Conservation (phyloP, 805 yeast species). For the Wickerhamomyces ciferrii region DNA sequence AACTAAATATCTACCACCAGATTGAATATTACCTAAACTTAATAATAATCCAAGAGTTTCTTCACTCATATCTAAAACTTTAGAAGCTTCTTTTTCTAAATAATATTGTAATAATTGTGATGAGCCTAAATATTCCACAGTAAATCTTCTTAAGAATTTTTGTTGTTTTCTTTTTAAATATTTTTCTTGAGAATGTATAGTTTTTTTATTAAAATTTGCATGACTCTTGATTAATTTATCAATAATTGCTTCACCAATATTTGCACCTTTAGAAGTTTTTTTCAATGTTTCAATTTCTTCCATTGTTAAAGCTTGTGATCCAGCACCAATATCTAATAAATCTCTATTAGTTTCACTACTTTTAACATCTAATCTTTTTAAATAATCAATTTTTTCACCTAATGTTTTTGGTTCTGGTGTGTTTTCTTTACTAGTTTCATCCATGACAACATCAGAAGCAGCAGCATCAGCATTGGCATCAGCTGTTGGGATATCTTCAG, state of each 20-base stretch:
- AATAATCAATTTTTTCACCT: slow-evolving; percentile 19
- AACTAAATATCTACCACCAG: slow-evolving; percentile 85
- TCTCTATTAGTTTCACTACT: slow-evolving; percentile 62
- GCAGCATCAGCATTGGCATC: slow-evolving; percentile 24
- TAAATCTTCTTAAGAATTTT: slow-evolving; percentile 82
- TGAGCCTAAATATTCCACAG: slow-evolving; percentile 70
- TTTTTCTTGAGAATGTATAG: slow-evolving; percentile 86
- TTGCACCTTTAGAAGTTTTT: slow-evolving; percentile 53
- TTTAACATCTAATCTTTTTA: slow-evolving; percentile 25
- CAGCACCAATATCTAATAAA: slow-evolving; percentile 59
- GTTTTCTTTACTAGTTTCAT: slow-evolving; percentile 26
- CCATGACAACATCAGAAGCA: background rate
- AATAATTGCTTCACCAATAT: slow-evolving; percentile 71
- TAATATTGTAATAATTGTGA: slow-evolving; percentile 69
- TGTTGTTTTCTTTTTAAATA: slow-evolving; percentile 88
- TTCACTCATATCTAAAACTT: slow-evolving; percentile 75
- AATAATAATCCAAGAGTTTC: slow-evolving; percentile 78
- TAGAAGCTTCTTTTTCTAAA: slow-evolving; percentile 60
- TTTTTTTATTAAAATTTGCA: slow-evolving; percentile 82
- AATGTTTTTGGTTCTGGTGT: slow-evolving; percentile 23
- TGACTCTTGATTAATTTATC: slow-evolving; percentile 80
- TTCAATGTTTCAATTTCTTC: slow-evolving; percentile 87
- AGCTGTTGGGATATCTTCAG: slow-evolving; percentile 17
- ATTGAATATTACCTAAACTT: slow-evolving; percentile 74
- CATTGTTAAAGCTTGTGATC: slow-evolving; percentile 66